phyloP scores from a whole-genome alignment of 805 yeast species.

The Kazachstania taianensis region DNA sequence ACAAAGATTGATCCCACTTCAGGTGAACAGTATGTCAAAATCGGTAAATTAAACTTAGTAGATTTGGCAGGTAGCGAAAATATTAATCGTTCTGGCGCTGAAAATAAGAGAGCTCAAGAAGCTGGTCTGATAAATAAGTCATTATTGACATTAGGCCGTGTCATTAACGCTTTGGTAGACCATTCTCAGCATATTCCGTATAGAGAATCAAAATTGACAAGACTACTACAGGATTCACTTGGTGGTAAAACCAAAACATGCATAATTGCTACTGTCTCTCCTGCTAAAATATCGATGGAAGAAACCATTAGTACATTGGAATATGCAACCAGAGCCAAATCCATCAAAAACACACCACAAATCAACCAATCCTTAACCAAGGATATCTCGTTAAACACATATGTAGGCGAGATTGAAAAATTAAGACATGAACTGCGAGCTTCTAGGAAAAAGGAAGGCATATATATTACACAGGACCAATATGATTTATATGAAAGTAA shows the following conservation, averaged over 20 bases:
- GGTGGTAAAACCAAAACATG: slow-evolving; percentile 82
- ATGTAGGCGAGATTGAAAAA: slow-evolving; percentile 44
- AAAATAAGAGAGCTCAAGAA: slow-evolving; percentile 74
- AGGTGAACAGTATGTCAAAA: slow-evolving; percentile 40
- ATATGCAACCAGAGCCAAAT: slow-evolving; percentile 75
- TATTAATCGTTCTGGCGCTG: slow-evolving; percentile 74
- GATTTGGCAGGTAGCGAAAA: slow-evolving; percentile 93
- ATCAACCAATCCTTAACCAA: slow-evolving; percentile 50
- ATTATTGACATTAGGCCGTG: slow-evolving; percentile 74
- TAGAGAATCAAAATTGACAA: slow-evolving; percentile 71
- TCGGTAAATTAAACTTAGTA: slow-evolving; percentile 73
- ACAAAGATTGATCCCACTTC: slow-evolving; percentile 39
- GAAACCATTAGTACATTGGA: slow-evolving; percentile 76
- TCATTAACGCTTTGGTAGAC: slow-evolving; percentile 64
- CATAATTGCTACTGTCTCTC: slow-evolving; percentile 73
- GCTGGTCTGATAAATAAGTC: slow-evolving; percentile 89
- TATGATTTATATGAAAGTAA: slow-evolving; percentile 36
- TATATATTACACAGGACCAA: slow-evolving; percentile 45
- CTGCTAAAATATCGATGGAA: slow-evolving; percentile 59
- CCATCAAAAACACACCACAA: slow-evolving; percentile 60
- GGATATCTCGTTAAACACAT: slow-evolving; percentile 43
- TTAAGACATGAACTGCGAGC: slow-evolving; percentile 53
- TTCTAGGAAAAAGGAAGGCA: slow-evolving; percentile 55
- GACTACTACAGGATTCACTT: slow-evolving; percentile 68
- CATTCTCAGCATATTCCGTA: slow-evolving; percentile 67